Evolutionary conservation across 805 yeast genomes (phyloP), one percentile per base, ranked within the genome.

Genomic region (Candida argentea): DNA sequence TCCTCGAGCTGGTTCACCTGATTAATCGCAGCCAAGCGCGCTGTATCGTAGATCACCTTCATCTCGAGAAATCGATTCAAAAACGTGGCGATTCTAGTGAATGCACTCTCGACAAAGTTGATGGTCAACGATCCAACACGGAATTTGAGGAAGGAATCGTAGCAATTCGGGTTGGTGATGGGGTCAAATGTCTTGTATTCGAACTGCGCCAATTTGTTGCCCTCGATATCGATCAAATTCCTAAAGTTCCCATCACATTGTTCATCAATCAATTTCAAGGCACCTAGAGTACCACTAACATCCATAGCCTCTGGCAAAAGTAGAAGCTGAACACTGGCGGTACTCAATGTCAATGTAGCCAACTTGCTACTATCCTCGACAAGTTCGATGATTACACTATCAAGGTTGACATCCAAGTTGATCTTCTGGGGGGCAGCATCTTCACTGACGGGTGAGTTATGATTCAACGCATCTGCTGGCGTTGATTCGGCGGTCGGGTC

Each of bases 11-110:
- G 75, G 24, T 61, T 73, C 0, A 91, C 91, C 48, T 83, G 94
- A 39, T 79, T 72, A 39, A 85, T 70, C 0, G 97, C 95, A 7
- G 86, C 83, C 43, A 79, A 84, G 33, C 97, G 69, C 0, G 97
- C 94, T 13, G 70, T 61, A 44, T 91, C 98, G 50, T 82, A 93
- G n/a, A 87, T 64, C 4, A 70, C 72, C 51, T 91, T 91, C 94
- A 89, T 84, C 40, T 70, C 70, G 33, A 74, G 78, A 44, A 93
- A 82, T 40, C 79, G 80, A 38, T 72, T 72, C 42, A 85, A 57
- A 42, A 74, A 89, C 7, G 67, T 61, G 17, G 79, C 44, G 7
- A 93, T 67, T 38, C 76, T 69, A 19, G 75, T 65, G 33, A 86
- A 66, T 0, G 96, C 80, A 34, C 75, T 80, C 42, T 89, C 95